Conservation (phyloP, 345 rosid genomes). For the Raphanus raphanistrum region DNA sequence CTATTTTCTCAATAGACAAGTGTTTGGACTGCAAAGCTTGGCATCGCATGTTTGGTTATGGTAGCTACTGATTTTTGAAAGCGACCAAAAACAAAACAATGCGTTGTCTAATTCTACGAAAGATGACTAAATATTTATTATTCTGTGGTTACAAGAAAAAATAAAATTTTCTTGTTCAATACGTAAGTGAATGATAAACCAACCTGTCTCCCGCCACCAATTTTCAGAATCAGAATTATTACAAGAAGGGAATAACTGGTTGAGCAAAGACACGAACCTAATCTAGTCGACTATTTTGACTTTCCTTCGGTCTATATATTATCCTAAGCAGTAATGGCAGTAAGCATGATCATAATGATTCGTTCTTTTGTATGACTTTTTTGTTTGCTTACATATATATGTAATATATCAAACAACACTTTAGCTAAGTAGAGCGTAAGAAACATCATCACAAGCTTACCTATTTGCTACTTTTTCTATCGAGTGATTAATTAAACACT, state of each 20-base stretch:
- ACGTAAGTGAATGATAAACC: conserved; percentile 7
- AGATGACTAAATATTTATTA: neutral
- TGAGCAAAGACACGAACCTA: conserved; percentile 19
- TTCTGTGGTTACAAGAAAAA: neutral
- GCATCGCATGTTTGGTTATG: conserved; percentile 35
- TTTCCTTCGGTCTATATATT: neutral
- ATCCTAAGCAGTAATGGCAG: neutral
- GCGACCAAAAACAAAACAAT: conserved; percentile 3
- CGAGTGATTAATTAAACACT: neutral
- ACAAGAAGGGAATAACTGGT: conserved; percentile 15
- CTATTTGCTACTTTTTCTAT: too few species aligned
- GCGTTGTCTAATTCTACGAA: neutral
- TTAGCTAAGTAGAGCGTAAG: too few species aligned
- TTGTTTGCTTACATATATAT: neutral
- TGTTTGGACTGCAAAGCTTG: conserved; percentile 26
- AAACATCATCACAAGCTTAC: too few species aligned
- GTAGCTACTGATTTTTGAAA: conserved; percentile 29
- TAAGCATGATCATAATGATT: neutral
- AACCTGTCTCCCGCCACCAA: conserved; percentile 27
- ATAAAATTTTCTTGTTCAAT: neutral
- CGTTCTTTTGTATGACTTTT: neutral
- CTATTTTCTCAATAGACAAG: conserved; percentile 18
- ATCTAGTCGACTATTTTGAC: conserved; percentile 23
- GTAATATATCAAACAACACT: too few species aligned
- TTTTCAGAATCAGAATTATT: conserved; percentile 24